Percentiles rank a stretch among this genome's conserved stretches.
Conservation (phyloP, 1,284 basidiomycete genomes). For the Apiotrichum montevideense region DNA sequence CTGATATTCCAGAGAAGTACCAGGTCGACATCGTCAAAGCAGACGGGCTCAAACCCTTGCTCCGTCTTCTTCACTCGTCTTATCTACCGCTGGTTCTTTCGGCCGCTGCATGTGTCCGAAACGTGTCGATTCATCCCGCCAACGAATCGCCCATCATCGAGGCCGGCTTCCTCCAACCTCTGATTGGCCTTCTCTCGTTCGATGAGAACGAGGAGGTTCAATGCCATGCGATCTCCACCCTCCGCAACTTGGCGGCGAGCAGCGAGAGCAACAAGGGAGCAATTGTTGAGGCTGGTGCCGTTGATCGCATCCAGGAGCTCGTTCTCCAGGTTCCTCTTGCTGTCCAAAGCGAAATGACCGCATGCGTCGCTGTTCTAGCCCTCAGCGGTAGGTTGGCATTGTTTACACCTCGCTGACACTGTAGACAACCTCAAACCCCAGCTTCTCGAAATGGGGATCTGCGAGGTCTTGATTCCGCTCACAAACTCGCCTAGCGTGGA, state of each 20-base stretch:
- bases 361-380: constrained; percentile 91
- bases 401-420: background rate
- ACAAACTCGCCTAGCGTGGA: constrained; percentile 95
- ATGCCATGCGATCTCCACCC: constrained; percentile 98
- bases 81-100: constrained; percentile 99
- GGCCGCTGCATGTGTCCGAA: constrained; percentile 96
- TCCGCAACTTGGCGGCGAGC: constrained; percentile 93
- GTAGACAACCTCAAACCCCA: constrained; percentile 90
- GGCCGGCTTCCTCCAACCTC: constrained; percentile 89
- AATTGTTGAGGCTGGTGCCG: constrained; percentile 97
- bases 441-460: constrained; percentile 95
- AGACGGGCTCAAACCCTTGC: constrained; percentile 83
- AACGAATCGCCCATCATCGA: constrained; percentile 99
- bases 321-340: constrained; percentile 91
- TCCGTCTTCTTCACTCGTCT: constrained; percentile 91
- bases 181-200: constrained; percentile 94
- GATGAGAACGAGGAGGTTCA: constrained; percentile 99
- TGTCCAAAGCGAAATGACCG: constrained; percentile 99
- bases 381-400: constrained; percentile 62
- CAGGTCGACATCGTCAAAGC: constrained; percentile 98
- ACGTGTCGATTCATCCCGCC: constrained; percentile 96
- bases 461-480: constrained; percentile 92
- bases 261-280: constrained; percentile 98
- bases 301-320: constrained; percentile 94
- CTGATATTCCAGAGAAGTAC: constrained; percentile 77